Evolutionary conservation across 116 monocot species (phyloP).

Genomic region (Trichopus zeylanicus): DNA sequence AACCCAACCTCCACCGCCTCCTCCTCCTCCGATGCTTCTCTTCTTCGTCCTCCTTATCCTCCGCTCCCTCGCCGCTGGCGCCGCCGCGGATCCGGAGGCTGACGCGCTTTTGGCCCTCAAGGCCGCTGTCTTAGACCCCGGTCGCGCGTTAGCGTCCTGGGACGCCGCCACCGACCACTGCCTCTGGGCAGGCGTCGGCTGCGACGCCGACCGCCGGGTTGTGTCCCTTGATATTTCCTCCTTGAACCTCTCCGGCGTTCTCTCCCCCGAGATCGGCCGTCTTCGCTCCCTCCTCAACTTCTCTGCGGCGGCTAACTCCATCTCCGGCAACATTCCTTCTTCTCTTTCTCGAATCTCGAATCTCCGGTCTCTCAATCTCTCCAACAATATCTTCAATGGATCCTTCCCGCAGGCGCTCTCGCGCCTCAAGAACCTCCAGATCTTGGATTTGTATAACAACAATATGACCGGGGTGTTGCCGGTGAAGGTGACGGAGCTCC

Average conservation of each 20-base stretch:
- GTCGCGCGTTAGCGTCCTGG: slow-evolving; percentile 42
- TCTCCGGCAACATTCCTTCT: slow-evolving; percentile 57
- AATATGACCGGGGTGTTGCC: slow-evolving; percentile 64
- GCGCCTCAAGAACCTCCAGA: slow-evolving; percentile 36
- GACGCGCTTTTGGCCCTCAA: slow-evolving; percentile 41
- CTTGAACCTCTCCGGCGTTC: slow-evolving; percentile 52
- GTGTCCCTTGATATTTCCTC: slow-evolving; percentile 47
- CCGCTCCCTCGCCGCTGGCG: slow-evolving; percentile 2
- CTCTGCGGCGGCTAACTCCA: slow-evolving; percentile 26
- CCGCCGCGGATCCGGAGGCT: slow-evolving; percentile 13
- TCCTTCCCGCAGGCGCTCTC: slow-evolving; percentile 43
- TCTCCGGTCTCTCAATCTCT: slow-evolving; percentile 74
- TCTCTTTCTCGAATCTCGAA: slow-evolving; percentile 32
- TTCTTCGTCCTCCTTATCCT: slow-evolving; percentile 6
- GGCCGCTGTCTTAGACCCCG: slow-evolving; percentile 31
- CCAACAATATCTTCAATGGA: slow-evolving; percentile 76
- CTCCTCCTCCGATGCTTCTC: slow-evolving; percentile 5
- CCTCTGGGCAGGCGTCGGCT: slow-evolving; percentile 42
- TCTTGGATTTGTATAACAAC: slow-evolving; percentile 82
- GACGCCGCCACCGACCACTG: slow-evolving; percentile 27
- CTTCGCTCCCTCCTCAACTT: slow-evolving; percentile 33
- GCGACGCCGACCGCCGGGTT: slow-evolving; percentile 28
- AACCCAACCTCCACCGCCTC: slow-evolving; percentile 1
- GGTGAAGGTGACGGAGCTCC: slow-evolving; percentile 22
- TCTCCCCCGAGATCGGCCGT: slow-evolving; percentile 24